Evolutionary conservation across 495 filamentous ascomycete species (phyloP), one percentile per base, ranked within the genome.

Genomic region (Penicillium longicatenatum): DNA sequence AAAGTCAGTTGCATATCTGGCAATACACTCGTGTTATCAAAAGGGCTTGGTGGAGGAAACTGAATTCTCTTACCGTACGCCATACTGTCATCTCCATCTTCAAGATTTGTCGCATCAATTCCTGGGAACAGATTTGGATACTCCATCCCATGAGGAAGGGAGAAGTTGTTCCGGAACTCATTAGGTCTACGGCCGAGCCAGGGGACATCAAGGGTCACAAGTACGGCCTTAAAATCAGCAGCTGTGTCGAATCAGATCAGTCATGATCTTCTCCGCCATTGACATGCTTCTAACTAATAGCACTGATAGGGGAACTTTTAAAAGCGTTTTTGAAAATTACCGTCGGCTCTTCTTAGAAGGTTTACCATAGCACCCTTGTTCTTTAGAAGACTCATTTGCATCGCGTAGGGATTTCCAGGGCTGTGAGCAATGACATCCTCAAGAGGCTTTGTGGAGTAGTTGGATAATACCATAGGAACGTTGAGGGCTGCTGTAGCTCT

Each of bases 141-240:
- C 3, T 52, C 48, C 63, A 72, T 63, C 30, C 66, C 66, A 16
- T 64, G 59, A 0, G 79, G 79, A 2, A 79, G 57, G 4, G 63
- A 58, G 53, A 75, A 82, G 17, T 73, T 62, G 41, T 82, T 78
- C 14, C 77, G 67, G 21, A 73, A 78, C 54, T 83, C 76, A 29
- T 73, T 70, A 21, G 79, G 63, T 5, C 75, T 70, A 51, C 86
- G 86, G 0, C 85, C 86, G 7, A 97, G 82, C 62, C 96, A 89
- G 3, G 94, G 93, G 16, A 90, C 91, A 69, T 98, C 94, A 33
- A 97, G 93, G 0, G 93, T 95, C 67, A 98, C 90, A 76, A 97
- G 96, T 1, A 97, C 78, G 3, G 88, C 93, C 71, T 93, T 95
- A 76, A 91, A 96, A 12, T 93, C 93, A 31, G 91, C 85, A 67